Conservation (phyloP, 2,329 filamentous ascomycete genomes). For the Cordyceps tenuipes region DNA sequence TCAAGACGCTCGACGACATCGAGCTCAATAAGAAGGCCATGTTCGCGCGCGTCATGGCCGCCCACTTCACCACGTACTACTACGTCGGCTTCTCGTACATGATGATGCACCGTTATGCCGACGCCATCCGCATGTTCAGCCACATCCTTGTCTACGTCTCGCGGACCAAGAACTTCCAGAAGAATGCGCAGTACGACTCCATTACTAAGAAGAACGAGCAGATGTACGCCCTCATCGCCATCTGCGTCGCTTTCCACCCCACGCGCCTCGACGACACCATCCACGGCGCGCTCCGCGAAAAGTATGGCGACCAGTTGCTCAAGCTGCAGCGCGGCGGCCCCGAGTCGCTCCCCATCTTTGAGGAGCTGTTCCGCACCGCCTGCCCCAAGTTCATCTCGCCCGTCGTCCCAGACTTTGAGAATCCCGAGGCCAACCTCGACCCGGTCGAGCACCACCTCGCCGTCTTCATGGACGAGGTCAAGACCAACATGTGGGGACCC, state of each 20-base stretch:
- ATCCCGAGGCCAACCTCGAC: slow-evolving; percentile 91
- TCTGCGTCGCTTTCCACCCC: slow-evolving; percentile 96
- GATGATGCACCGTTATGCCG: slow-evolving; percentile 99
- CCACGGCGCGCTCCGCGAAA: slow-evolving; percentile 94
- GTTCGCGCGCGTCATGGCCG: slow-evolving; percentile 98
- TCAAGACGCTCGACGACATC: slow-evolving; percentile 98
- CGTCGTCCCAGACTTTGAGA: slow-evolving; percentile 94
- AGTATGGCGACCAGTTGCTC: slow-evolving; percentile 97
- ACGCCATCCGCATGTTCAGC: slow-evolving; percentile 99
- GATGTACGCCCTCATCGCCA: slow-evolving; percentile 98
- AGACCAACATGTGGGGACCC: slow-evolving; percentile 97
- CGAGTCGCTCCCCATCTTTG: slow-evolving; percentile 90
- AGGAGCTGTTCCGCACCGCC: slow-evolving; percentile 95
- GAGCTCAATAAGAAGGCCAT: slow-evolving; percentile 99
- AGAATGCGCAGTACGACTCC: slow-evolving; percentile 95
- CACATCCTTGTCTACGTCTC: slow-evolving; percentile 99
- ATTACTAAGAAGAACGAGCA: slow-evolving; percentile 99
- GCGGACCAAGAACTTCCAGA: slow-evolving; percentile 99
- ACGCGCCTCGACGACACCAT: slow-evolving; percentile 97
- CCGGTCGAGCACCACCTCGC: slow-evolving; percentile 93
- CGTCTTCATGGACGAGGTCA: slow-evolving; percentile 99
- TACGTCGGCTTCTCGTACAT: slow-evolving; percentile 99
- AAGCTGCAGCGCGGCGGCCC: slow-evolving; percentile 94
- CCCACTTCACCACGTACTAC: slow-evolving; percentile 99
- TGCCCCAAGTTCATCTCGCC: slow-evolving; percentile 99